Base-by-base conservation (phyloP, 108 stramenopile genomes). In the Skeletonema tropicum region DNA sequence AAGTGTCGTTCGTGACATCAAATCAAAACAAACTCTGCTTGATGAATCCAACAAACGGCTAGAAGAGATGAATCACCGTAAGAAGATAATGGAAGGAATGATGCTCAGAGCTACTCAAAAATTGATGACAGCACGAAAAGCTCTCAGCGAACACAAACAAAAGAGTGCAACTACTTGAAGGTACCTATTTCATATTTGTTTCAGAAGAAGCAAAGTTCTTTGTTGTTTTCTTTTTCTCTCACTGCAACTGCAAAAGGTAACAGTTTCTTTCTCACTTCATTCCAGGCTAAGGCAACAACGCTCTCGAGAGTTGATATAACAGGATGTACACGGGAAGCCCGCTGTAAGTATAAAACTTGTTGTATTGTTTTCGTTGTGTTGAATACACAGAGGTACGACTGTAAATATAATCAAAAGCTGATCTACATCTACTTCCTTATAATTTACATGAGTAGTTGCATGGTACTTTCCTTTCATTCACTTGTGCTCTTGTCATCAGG, bases 21-120 rank as follows among this genome's bases (percentile, higher is more conserved):
- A 57, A 61, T 76, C 61, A 7, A 83, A 83, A 67, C 71, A 83
- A 49, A 36, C 57, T 10, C 26, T 66, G n/a, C 61, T 76, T 15
- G 71, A 64, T 1, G 57, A 13, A 38, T 83, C 82, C 17, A 75
- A 76, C 46, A 42, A 72, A 30, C 68, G 42, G 59, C 55, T 76
- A 5, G 66, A 76, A 25, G 82, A 76, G 19, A 68, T 83, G 82
- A 63, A 83, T 5, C 75, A 76, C 48, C 65, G 82, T 3, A 83
- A 83, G 52, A 41, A 74, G 5, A 76, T 76, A 7, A 68, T 73
- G 48, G 75, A 83, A 48, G 75, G 80, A 35, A 82, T 82, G 74
- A 63, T 75, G 9, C 29, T 75, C 11, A 74, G 74, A 35, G 80
- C 80, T 10, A 75, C 80, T 6, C 74, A 82, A 39, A 70, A 83